A percentile compares a stretch with the other conserved stretches of the same genome.
phyloP scores from a whole-genome alignment of 169 alveolate species.

The Plasmodium sp. region DNA sequence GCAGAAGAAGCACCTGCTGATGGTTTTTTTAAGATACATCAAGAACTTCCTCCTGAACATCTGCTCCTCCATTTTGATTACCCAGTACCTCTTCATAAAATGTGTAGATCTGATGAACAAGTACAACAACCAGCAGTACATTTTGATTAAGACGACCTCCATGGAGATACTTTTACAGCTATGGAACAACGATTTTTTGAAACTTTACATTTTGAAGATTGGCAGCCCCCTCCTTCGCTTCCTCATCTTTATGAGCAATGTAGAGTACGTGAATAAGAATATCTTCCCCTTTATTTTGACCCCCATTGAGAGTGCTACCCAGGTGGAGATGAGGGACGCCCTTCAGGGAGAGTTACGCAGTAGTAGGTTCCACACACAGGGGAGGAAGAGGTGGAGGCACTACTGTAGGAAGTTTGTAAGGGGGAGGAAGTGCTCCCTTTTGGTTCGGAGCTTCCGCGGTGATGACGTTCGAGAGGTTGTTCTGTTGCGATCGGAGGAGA shows the following conservation, averaged over 20 bases:
- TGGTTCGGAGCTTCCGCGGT: not conserved
- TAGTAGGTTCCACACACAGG: not conserved
- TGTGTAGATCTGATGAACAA: conserved; percentile 57
- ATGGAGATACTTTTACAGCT: conserved; percentile 63
- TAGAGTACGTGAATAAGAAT: conserved; percentile 62
- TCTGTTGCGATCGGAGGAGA: not conserved
- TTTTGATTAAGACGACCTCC: conserved; percentile 41
- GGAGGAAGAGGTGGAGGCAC: conserved; percentile 14
- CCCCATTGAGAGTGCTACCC: conserved; percentile 20
- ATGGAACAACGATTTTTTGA: conserved; percentile 64
- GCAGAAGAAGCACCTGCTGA: conserved; percentile 39
- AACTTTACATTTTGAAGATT: conserved; percentile 10
- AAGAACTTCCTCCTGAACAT: conserved; percentile 62
- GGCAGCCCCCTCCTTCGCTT: conserved; percentile 37
- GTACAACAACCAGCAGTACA: conserved; percentile 59
- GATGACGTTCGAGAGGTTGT: not conserved
- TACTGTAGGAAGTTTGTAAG: not conserved
- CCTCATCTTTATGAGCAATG: conserved; percentile 45
- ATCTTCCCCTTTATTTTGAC: conserved; percentile 21
- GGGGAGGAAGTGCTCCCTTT: not conserved
- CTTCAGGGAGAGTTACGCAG: not conserved
- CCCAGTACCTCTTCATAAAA: conserved; percentile 57
- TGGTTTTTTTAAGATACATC: conserved; percentile 35
- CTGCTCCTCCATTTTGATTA: conserved; percentile 36
- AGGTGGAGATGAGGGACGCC: conserved; percentile 1